Conservation (phyloP, 2,329 filamentous ascomycete species). For the Alternaria alternata region DNA sequence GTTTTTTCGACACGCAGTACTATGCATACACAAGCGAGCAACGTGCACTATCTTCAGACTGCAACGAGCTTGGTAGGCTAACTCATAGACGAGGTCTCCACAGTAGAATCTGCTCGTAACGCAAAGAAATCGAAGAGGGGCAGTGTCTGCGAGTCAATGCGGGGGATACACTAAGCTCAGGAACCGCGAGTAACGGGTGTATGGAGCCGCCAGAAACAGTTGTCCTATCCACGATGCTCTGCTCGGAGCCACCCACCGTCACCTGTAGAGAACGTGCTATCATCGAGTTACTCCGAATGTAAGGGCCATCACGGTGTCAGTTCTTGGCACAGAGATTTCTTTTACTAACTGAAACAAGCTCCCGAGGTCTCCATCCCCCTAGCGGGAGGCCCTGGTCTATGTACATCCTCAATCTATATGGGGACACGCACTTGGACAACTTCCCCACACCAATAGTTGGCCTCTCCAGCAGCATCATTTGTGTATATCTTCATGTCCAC, state of each 20-base stretch:
- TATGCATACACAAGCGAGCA: constrained; percentile 12
- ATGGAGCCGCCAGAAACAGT: constrained; percentile 17
- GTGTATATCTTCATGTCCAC: constrained; percentile 6
- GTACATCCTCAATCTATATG: constrained; percentile 5
- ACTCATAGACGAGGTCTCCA: constrained; percentile 22
- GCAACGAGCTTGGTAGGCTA: constrained; percentile 24
- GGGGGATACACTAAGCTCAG: constrained; percentile 29
- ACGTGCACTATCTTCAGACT: constrained; percentile 19
- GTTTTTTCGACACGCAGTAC: constrained; percentile 5
- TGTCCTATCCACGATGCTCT: constrained; percentile 7
- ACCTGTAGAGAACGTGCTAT: constrained; percentile 15
- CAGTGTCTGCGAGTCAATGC: constrained; percentile 7
- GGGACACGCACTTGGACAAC: constrained; percentile 4
- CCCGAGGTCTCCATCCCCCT: constrained; percentile 17
- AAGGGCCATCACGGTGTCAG: constrained; percentile 20
- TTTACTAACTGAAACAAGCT: constrained; percentile 34
- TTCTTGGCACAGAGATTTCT: constrained; percentile 31
- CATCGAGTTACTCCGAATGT: constrained; percentile 3
- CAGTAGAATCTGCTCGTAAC: constrained; percentile 28
- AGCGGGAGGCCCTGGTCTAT: constrained; percentile 16
- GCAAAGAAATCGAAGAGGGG: constrained; percentile 29
- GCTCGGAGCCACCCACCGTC: constrained; percentile 14
- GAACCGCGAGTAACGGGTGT: constrained; percentile 6
- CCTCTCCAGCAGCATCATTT: not conserved
- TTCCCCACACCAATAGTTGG: constrained; percentile 10